These are phyloP conservation scores for Tephrocybe sp. DNA, from an alignment of 768 basidiomycete genomes.

Conservation along the genomic window DNA sequence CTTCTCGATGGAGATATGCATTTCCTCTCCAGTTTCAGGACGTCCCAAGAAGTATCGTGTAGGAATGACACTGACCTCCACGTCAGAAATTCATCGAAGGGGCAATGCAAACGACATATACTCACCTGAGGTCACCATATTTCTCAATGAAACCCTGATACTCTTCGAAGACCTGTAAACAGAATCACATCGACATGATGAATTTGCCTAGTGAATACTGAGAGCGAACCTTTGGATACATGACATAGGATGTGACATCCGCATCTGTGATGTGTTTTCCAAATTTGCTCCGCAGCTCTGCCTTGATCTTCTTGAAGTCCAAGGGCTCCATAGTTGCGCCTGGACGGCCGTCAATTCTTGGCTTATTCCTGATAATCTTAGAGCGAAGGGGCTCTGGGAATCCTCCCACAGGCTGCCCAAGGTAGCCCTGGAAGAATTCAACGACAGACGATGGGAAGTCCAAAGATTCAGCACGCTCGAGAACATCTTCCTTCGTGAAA, in stretches of 20 bases:
- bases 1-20: slow-evolving; percentile 93
- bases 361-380: slow-evolving; percentile 89
- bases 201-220: neutral
- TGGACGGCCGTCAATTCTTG: slow-evolving; percentile 90
- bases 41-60: slow-evolving; percentile 97
- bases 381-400: slow-evolving; percentile 97
- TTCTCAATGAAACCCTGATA: slow-evolving; percentile 93
- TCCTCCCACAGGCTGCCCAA: slow-evolving; percentile 96
- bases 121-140: slow-evolving; percentile 90
- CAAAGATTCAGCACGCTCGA: slow-evolving; percentile 81
- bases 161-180: slow-evolving; percentile 86
- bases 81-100: slow-evolving; percentile 12
- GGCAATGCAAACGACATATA: slow-evolving; percentile 8
- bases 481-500: slow-evolving; percentile 81
- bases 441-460: slow-evolving; percentile 98
- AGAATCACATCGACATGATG: neutral
- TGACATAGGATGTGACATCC: slow-evolving; percentile 93
- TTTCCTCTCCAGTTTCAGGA: slow-evolving; percentile 90
- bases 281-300: slow-evolving; percentile 87
- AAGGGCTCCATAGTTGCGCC: slow-evolving; percentile 84
- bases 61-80: slow-evolving; percentile 73
- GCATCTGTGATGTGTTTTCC: slow-evolving; percentile 92
- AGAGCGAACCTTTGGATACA: slow-evolving; percentile 88
- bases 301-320: slow-evolving; percentile 96
- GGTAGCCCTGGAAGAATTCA: slow-evolving; percentile 99